A percentile compares a stretch with the other conserved stretches of the same genome.
phyloP scores from a whole-genome alignment of 345 rosid genomes.

The Aquilaria sinensis region DNA sequence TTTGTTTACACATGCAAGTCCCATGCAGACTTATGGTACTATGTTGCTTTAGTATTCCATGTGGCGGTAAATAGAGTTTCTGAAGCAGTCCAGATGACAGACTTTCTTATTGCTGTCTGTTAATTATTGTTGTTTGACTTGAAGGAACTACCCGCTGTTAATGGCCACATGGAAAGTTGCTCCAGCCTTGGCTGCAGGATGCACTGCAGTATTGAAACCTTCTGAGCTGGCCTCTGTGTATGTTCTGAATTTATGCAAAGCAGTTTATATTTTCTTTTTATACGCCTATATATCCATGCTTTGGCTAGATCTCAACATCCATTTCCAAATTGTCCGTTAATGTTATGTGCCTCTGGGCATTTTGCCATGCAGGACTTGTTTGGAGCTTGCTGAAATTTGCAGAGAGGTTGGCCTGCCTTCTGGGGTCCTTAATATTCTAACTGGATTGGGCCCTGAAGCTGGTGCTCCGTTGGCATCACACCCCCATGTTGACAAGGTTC shows the following conservation, averaged over 20 bases:
- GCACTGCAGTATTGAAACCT: slow-evolving; percentile 85
- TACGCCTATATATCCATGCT: slow-evolving; percentile 6
- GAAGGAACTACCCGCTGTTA: slow-evolving; percentile 93
- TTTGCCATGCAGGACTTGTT: slow-evolving; percentile 65
- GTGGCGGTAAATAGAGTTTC: too few species aligned
- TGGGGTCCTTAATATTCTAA: slow-evolving; percentile 85
- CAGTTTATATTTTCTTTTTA: slow-evolving; percentile 13
- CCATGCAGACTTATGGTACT: too few species aligned
- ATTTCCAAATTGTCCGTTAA: too few species aligned
- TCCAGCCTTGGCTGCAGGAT: slow-evolving; percentile 98
- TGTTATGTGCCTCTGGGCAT: too few species aligned
- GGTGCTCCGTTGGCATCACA: slow-evolving; percentile 96
- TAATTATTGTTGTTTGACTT: slow-evolving; percentile 16
- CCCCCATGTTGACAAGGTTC: slow-evolving; percentile 90
- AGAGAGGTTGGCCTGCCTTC: slow-evolving; percentile 90
- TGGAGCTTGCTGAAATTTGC: slow-evolving; percentile 94
- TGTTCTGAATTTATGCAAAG: slow-evolving; percentile 20
- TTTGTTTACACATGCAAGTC: too few species aligned
- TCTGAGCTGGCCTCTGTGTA: slow-evolving; percentile 87
- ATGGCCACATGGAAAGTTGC: slow-evolving; percentile 99
- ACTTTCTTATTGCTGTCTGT: too few species aligned
- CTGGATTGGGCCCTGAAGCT: slow-evolving; percentile 96
- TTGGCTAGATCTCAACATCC: neutral
- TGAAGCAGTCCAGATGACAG: too few species aligned
- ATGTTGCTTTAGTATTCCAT: too few species aligned